A percentile compares a stretch with the other conserved stretches of the same genome.
Evolutionary conservation across 176 grass and related monocot species (phyloP).

Genomic region (Hsuehochloa calcarea): DNA sequence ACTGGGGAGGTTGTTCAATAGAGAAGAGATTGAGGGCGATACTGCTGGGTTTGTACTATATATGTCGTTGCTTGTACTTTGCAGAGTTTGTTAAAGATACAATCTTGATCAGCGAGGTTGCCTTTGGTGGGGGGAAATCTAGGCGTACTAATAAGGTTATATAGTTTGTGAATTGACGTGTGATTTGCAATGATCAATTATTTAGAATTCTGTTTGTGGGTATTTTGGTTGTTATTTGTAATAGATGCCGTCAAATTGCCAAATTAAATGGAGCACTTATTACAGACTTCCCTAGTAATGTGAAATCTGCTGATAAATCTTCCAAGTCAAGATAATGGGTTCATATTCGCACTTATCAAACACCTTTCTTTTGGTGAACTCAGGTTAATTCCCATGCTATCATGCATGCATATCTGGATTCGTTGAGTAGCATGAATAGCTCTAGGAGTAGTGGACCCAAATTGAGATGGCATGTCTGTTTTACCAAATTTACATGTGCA

Average conservation of each 20-base stretch:
- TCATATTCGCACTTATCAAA: neutral
- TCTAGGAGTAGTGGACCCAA: neutral
- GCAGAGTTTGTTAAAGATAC: neutral
- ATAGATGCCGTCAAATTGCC: neutral
- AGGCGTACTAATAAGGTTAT: neutral
- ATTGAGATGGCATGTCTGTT: neutral
- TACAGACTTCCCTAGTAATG: neutral
- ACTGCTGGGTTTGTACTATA: neutral
- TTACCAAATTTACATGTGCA: neutral
- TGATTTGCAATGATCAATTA: neutral
- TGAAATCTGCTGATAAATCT: neutral
- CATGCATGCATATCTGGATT: neutral
- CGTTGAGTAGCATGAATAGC: neutral
- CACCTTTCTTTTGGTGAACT: neutral
- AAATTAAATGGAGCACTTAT: conserved; percentile 1
- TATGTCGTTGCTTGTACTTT: neutral
- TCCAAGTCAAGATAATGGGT: neutral
- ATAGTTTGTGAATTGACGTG: neutral
- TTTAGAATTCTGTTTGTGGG: neutral
- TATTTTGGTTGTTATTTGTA: neutral
- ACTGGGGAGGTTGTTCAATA: neutral
- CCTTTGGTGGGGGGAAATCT: neutral
- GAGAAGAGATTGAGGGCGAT: neutral
- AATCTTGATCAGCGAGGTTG: neutral
- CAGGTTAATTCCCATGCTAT: neutral